Conservation (phyloP, 768 basidiomycete species). For the Boletus fagicola region DNA sequence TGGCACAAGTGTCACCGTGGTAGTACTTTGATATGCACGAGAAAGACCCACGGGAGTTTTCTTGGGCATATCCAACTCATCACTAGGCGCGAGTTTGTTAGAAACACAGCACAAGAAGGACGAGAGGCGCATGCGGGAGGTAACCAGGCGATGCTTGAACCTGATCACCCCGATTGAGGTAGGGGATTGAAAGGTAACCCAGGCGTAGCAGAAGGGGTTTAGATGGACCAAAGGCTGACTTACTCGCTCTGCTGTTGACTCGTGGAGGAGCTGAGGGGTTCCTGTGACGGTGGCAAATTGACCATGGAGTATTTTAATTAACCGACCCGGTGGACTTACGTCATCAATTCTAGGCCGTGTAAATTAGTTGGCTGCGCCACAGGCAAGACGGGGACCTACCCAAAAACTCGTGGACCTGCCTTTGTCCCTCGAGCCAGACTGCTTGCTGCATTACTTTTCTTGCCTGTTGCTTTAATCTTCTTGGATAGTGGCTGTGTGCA, state of each 20-base stretch:
- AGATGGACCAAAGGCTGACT: slow-evolving; percentile 28
- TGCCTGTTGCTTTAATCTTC: slow-evolving; percentile 38
- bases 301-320: slow-evolving; percentile 15
- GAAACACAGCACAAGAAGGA: slow-evolving; percentile 65
- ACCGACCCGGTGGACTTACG: slow-evolving; percentile 27
- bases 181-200: slow-evolving; percentile 11
- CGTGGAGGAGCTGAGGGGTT: slow-evolving; percentile 27
- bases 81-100: slow-evolving; percentile 51
- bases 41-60: slow-evolving; percentile 29
- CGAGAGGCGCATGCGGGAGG: slow-evolving; percentile 55
- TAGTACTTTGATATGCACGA: neutral
- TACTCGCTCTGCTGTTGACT: slow-evolving; percentile 28
- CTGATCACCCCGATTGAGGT: slow-evolving; percentile 23
- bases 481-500: slow-evolving; percentile 36
- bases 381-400: slow-evolving; percentile 11
- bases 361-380: neutral
- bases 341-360: slow-evolving; percentile 29
- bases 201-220: slow-evolving; percentile 11
- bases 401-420: slow-evolving; percentile 6
- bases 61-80: slow-evolving; percentile 40
- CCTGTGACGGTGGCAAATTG: slow-evolving; percentile 20
- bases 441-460: slow-evolving; percentile 16
- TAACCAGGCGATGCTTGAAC: slow-evolving; percentile 26
- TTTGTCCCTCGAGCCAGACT: slow-evolving; percentile 20
- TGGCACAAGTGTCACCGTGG: neutral